Conservation (phyloP, 2,329 filamentous ascomycete genomes). For the Bimuria novae-zelandiae region DNA sequence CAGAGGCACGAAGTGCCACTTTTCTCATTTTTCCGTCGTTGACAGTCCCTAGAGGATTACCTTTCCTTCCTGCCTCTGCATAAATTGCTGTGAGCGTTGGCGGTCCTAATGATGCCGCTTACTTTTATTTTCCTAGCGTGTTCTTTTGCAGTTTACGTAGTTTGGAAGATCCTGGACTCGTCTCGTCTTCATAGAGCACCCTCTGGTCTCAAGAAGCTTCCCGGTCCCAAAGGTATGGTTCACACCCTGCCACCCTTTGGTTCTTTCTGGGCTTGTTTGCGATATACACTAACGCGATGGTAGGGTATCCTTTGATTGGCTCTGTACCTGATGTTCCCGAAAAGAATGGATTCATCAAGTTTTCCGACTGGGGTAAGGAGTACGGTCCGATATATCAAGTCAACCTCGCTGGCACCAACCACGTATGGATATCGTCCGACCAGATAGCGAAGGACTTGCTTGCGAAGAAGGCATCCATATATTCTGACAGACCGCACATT, state of each 20-base stretch:
- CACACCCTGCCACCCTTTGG: conserved; percentile 7
- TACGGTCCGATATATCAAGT: conserved; percentile 53
- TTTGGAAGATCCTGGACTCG: conserved; percentile 35
- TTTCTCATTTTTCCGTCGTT: neutral
- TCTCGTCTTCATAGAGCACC: conserved; percentile 37
- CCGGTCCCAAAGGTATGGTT: conserved; percentile 47
- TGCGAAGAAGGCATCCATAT: conserved; percentile 51
- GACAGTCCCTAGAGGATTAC: conserved; percentile 1
- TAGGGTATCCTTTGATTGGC: conserved; percentile 51
- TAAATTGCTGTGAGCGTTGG: too few species aligned
- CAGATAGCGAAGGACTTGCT: conserved; percentile 50
- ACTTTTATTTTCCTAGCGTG: conserved; percentile 32
- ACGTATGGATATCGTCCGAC: conserved; percentile 53
- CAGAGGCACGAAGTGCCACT: conserved; percentile 7
- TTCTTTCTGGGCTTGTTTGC: neutral
- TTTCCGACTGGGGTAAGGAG: conserved; percentile 51
- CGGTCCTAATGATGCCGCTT: conserved; percentile 37
- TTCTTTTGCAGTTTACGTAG: conserved; percentile 29
- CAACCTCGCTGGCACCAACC: conserved; percentile 51
- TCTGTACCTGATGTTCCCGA: conserved; percentile 50
- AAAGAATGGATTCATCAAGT: conserved; percentile 51
- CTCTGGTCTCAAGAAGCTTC: conserved; percentile 43
- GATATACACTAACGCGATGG: too few species aligned
- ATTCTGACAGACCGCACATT: conserved; percentile 54
- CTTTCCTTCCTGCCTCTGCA: conserved; percentile 11